Conservation (phyloP, 768 basidiomycete genomes). For the Trametes meyenii region DNA sequence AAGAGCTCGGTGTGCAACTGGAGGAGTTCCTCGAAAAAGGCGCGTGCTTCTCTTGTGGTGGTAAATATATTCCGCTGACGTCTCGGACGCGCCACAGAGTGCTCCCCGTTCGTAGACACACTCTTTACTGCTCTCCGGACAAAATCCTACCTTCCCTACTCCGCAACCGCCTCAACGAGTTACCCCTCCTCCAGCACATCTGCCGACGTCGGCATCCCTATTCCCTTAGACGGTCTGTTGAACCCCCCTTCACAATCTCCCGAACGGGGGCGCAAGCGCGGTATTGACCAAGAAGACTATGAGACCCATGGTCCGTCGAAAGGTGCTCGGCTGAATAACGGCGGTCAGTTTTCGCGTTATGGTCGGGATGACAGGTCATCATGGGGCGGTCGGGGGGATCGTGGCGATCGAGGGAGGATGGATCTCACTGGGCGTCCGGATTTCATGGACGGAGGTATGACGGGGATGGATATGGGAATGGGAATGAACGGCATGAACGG, state of each 20-base stretch:
- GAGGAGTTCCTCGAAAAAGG: slow-evolving; percentile 95
- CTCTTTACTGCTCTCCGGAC: slow-evolving; percentile 85
- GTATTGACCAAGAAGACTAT: slow-evolving; percentile 60
- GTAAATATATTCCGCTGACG: slow-evolving; percentile 22
- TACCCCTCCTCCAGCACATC: slow-evolving; percentile 40
- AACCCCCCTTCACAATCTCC: slow-evolving; percentile 48
- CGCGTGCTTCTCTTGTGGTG: slow-evolving; percentile 36
- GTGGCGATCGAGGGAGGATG: slow-evolving; percentile 38
- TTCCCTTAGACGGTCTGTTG: slow-evolving; percentile 70
- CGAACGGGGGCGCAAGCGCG: slow-evolving; percentile 67
- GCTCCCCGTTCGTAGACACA: slow-evolving; percentile 75
- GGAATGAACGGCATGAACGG: slow-evolving; percentile 39
- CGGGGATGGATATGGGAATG: slow-evolving; percentile 31
- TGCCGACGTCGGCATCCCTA: slow-evolving; percentile 73
- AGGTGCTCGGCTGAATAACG: slow-evolving; percentile 66
- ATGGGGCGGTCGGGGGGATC: slow-evolving; percentile 42
- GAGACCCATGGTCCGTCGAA: slow-evolving; percentile 68
- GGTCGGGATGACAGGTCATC: slow-evolving; percentile 47
- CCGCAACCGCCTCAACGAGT: slow-evolving; percentile 45
- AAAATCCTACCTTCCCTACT: slow-evolving; percentile 83
- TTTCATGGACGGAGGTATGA: slow-evolving; percentile 37
- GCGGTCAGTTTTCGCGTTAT: slow-evolving; percentile 69
- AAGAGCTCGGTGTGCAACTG: slow-evolving; percentile 74
- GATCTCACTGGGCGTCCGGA: slow-evolving; percentile 34
- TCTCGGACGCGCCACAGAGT: slow-evolving; percentile 48